Evolutionary conservation across 345 rosid genomes (phyloP).

Genomic region (Aethionema arabicum): DNA sequence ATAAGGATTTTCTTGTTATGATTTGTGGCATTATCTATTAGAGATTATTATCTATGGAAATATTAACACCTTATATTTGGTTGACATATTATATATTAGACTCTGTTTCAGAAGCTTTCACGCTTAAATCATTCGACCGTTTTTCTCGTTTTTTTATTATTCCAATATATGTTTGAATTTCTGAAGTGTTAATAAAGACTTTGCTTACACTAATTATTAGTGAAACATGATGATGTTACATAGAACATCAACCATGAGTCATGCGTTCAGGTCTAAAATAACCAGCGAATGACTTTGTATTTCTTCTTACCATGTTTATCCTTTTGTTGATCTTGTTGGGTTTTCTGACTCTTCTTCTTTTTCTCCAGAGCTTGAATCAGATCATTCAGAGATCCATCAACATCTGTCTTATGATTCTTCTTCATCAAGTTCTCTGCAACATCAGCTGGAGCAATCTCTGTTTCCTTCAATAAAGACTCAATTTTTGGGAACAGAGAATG

Average conservation of each 20-base stretch:
- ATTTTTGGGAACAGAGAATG: conserved; percentile 33
- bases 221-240: background rate
- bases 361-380: conserved; percentile 37
- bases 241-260: conserved; percentile 4
- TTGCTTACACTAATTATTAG: background rate
- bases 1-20: conserved; percentile 13
- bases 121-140: background rate
- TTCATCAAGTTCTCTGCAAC: conserved; percentile 48
- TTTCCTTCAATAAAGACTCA: conserved; percentile 34
- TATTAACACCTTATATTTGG: background rate
- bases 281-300: conserved; percentile 4
- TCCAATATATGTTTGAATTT: background rate
- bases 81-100: background rate
- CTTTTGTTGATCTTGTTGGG: background rate
- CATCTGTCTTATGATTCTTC: conserved; percentile 32
- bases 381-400: conserved; percentile 36
- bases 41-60: background rate
- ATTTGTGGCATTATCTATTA: conserved; percentile 25
- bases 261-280: background rate
- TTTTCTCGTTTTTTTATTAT: background rate
- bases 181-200: background rate
- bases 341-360: conserved; percentile 25
- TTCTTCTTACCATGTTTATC: background rate
- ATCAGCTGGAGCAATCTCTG: conserved; percentile 44
- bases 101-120: background rate